phyloP scores from a whole-genome alignment of 768 basidiomycete genomes.

The Lactarius akahatsu region DNA sequence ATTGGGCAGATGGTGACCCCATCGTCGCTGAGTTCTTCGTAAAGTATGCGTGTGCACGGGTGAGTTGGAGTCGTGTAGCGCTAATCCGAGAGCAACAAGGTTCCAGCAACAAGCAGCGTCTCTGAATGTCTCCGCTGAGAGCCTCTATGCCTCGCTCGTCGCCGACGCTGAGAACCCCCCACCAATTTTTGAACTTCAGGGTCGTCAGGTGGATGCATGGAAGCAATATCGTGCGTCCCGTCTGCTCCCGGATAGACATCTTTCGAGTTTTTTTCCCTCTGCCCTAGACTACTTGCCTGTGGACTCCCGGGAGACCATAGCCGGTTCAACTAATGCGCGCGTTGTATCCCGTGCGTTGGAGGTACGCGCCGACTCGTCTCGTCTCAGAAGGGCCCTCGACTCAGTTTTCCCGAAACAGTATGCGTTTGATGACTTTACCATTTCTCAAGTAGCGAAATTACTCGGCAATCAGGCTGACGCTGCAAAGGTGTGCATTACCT shows the following conservation, averaged over 20 bases:
- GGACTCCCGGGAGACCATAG: slow-evolving; percentile 41
- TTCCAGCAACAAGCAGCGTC: slow-evolving; percentile 49
- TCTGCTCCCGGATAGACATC: not conserved
- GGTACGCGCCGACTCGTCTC: slow-evolving; percentile 35
- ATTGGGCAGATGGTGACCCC: slow-evolving; percentile 53
- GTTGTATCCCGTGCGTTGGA: slow-evolving; percentile 63
- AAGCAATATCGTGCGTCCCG: slow-evolving; percentile 46
- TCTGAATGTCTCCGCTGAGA: slow-evolving; percentile 48
- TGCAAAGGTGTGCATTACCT: slow-evolving; percentile 43
- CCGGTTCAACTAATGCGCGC: slow-evolving; percentile 50
- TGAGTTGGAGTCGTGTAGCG: not conserved
- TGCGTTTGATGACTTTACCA: slow-evolving; percentile 62
- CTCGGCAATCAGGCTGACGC: slow-evolving; percentile 51
- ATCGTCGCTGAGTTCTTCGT: slow-evolving; percentile 65
- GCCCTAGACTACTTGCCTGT: slow-evolving; percentile 37
- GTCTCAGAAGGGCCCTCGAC: not conserved
- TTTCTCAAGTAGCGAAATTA: slow-evolving; percentile 60
- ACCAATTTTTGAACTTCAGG: slow-evolving; percentile 62
- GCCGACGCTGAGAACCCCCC: slow-evolving; percentile 59
- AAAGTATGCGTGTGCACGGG: slow-evolving; percentile 42
- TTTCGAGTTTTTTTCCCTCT: slow-evolving; percentile 30
- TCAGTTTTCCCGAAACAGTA: slow-evolving; percentile 39
- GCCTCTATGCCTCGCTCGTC: slow-evolving; percentile 55
- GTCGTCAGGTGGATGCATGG: slow-evolving; percentile 57
- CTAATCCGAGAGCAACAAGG: slow-evolving; percentile 34